Evolutionary conservation across 2,329 filamentous ascomycete species (phyloP).

Genomic region (Elsinoe perseae): DNA sequence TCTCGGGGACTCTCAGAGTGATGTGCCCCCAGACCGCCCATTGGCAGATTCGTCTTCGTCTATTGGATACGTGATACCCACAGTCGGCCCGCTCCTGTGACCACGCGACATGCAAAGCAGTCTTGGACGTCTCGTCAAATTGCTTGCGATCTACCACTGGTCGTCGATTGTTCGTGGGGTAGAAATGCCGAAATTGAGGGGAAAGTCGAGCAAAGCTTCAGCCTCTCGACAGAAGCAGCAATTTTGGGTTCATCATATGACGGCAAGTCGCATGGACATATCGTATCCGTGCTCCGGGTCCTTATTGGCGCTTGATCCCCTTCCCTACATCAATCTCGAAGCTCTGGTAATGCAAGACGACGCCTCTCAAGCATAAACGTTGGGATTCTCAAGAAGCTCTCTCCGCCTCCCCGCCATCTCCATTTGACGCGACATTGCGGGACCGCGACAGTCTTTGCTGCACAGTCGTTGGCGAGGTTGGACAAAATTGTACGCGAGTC

Average conservation of each 20-base stretch:
- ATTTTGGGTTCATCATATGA: conserved; percentile 10
- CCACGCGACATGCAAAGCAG: conserved; percentile 3
- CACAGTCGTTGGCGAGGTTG: conserved; percentile 13
- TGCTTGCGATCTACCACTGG: conserved; percentile 4
- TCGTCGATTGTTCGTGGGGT: conserved; percentile 14
- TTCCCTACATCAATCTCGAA: neutral
- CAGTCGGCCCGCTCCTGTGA: conserved; percentile 11
- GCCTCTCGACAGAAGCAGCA: neutral
- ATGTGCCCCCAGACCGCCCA: neutral
- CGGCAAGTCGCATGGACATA: conserved; percentile 1
- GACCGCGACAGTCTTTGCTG: conserved; percentile 3
- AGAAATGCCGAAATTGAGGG: neutral
- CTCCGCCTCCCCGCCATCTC: conserved; percentile 14
- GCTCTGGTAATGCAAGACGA: neutral
- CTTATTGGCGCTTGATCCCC: neutral
- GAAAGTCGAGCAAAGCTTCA: conserved; percentile 1
- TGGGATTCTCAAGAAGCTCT: conserved; percentile 3
- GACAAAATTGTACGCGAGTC: conserved; percentile 3
- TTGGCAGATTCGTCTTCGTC: neutral
- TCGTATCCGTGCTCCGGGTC: neutral
- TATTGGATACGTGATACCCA: neutral
- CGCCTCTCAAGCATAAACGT: conserved; percentile 10
- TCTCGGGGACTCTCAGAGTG: neutral
- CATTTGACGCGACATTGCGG: conserved; percentile 12
- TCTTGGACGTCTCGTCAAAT: conserved; percentile 8